Conservation (phyloP, 2,329 filamentous ascomycete species). For the Diaporthe vexans region DNA sequence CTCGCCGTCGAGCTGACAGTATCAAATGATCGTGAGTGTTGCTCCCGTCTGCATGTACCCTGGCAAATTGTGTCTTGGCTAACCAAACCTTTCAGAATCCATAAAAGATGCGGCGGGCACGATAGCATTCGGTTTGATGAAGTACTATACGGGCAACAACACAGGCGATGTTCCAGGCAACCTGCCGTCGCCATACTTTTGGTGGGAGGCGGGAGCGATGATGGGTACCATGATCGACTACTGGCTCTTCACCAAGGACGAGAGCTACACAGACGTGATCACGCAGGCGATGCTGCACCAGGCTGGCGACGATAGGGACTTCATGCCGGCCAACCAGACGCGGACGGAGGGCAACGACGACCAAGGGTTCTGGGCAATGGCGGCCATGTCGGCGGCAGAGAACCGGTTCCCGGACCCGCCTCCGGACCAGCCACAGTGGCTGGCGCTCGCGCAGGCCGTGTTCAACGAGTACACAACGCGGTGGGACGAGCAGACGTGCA, state of each 20-base stretch:
- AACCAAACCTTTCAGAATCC: slow-evolving; percentile 59
- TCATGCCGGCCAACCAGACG: slow-evolving; percentile 77
- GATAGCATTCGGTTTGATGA: slow-evolving; percentile 62
- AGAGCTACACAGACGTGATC: slow-evolving; percentile 72
- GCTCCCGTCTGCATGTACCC: not conserved
- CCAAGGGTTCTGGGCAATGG: slow-evolving; percentile 88
- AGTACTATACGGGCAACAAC: slow-evolving; percentile 69
- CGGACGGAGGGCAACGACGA: slow-evolving; percentile 78
- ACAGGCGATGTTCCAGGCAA: slow-evolving; percentile 71
- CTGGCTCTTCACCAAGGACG: slow-evolving; percentile 78
- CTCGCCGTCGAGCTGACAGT: slow-evolving; percentile 44
- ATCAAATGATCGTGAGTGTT: slow-evolving; percentile 45
- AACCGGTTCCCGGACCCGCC: slow-evolving; percentile 80
- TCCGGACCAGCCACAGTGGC: slow-evolving; percentile 76
- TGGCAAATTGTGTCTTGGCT: slow-evolving; percentile 45
- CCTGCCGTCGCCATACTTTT: slow-evolving; percentile 55
- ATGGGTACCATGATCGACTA: slow-evolving; percentile 81
- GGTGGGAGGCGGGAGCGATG: slow-evolving; percentile 81
- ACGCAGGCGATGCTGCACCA: slow-evolving; percentile 73
- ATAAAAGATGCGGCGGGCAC: slow-evolving; percentile 63
- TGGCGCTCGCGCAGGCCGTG: slow-evolving; percentile 82
- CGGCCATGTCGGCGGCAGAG: slow-evolving; percentile 84
- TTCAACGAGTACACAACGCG: slow-evolving; percentile 83
- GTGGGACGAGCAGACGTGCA: slow-evolving; percentile 77
- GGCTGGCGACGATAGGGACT: slow-evolving; percentile 70